Evolutionary conservation across 2,329 filamentous ascomycete species (phyloP).

Genomic region (Anthostomella pinea): DNA sequence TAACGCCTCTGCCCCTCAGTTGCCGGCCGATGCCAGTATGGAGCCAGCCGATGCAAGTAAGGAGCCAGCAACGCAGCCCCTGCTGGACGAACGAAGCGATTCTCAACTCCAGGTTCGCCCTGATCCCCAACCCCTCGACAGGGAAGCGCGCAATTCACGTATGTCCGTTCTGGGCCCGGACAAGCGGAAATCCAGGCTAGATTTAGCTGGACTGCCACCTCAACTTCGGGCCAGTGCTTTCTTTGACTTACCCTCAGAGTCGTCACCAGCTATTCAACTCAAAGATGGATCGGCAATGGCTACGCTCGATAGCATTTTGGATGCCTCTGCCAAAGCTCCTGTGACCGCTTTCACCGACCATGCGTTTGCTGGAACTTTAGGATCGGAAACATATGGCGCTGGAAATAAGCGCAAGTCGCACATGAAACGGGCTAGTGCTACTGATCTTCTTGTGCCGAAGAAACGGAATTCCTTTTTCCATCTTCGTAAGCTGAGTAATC

Average conservation of each 20-base stretch:
- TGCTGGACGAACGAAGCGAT: background rate
- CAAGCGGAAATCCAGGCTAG: conserved; percentile 39
- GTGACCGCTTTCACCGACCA: conserved; percentile 92
- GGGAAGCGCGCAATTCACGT: conserved; percentile 33
- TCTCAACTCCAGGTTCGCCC: background rate
- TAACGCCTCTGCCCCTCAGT: no score
- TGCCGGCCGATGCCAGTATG: conserved; percentile 1
- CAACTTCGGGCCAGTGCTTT: conserved; percentile 88
- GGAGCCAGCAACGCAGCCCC: background rate
- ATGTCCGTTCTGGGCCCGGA: conserved; percentile 34
- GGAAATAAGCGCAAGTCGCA: conserved; percentile 49
- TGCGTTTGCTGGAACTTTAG: conserved; percentile 72
- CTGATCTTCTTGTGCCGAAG: conserved; percentile 34
- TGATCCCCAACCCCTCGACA: conserved; percentile 2
- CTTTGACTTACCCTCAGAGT: conserved; percentile 68
- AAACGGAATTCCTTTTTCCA: conserved; percentile 50
- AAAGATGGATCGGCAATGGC: conserved; percentile 81
- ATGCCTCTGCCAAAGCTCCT: conserved; percentile 83
- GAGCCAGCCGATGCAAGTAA: background rate
- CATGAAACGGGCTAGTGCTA: conserved; percentile 24
- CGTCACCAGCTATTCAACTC: conserved; percentile 51
- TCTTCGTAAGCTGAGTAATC: conserved; percentile 40
- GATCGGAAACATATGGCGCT: conserved; percentile 70
- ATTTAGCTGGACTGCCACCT: conserved; percentile 63
- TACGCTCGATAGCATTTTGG: conserved; percentile 86